Base-by-base conservation (phyloP, 352 stramenopile genomes). In the Plasmopara viticola region DNA sequence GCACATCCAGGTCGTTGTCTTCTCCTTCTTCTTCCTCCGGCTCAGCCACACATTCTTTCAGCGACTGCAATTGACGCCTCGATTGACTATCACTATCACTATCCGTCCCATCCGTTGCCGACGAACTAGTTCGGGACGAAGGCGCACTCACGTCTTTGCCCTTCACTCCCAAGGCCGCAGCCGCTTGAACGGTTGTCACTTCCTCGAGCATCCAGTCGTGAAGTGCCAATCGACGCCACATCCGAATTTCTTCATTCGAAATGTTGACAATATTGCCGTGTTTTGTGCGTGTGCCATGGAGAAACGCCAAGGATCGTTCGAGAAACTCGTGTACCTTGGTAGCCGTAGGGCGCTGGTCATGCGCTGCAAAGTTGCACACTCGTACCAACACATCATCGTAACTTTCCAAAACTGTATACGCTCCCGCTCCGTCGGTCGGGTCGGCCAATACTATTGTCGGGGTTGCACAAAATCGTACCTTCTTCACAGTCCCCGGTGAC, bases 231-330 rank as follows among this genome's bases (percentile, higher is more conserved):
- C 79, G 74, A 30, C 79, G 79, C 79, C 79, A 90, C 73, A 84
- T 87, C 37, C 73, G 72, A 54, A 90, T 90, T 60, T 90, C 79
- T 56, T 84, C 79, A 52, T 90, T 90, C 59, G 79, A 83, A 52
- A 90, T 85, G 39, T 67, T 82, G 18, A 86, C 74, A 28, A 87
- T 78, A 42, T 84, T 78, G 35, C 77, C 75, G 34, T 84, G 79
- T 38, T 83, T 82, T 8, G 77, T 87, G 2, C 68, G 68, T 30
- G 77, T 86, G 39, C 75, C 73, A 29, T 84, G 74, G 44, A 90
- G 51, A 39, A 78, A 90, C 5, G 70, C 74, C 65, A 90, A 76
- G 2, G 72, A 85, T 17, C 79, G 74, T 66, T 90, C 79, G 30
- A 90, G 68, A 50, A 90, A 90, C 54, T 90, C 79, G 33, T 81